These are phyloP conservation scores for Pyropia haitanensis DNA, from an alignment of 23 red algal species.

Conservation along the genomic window DNA sequence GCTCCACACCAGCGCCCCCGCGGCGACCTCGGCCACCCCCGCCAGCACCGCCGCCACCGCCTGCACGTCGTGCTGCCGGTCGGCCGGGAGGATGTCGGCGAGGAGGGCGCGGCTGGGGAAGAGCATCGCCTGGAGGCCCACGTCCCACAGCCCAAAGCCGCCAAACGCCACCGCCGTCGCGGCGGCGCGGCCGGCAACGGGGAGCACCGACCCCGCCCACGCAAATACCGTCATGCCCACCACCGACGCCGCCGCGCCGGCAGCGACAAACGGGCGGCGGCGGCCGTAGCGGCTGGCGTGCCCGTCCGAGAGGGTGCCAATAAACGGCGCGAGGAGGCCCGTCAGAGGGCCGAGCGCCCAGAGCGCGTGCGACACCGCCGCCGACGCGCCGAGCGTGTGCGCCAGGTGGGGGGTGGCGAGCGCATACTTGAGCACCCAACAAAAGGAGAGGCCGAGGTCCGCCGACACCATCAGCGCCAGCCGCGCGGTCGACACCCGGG, in stretches of 20 bases:
- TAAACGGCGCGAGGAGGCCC: conserved; percentile 55
- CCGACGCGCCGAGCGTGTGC: conserved; percentile 34
- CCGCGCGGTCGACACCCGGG: conserved; percentile 5
- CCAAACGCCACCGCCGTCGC: conserved; percentile 31
- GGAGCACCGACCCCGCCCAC: conserved; percentile 14
- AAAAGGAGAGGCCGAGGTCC: conserved; percentile 59
- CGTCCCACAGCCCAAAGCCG: conserved; percentile 42
- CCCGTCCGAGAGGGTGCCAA: conserved; percentile 66
- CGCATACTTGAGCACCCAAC: conserved; percentile 58
- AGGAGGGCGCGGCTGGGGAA: conserved; percentile 62
- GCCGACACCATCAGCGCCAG: conserved; percentile 46
- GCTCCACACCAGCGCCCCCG: conserved; percentile 34
- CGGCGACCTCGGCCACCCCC: conserved; percentile 46
- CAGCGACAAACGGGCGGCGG: conserved; percentile 64
- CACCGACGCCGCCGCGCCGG: conserved; percentile 27
- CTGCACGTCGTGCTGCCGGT: conserved; percentile 51
- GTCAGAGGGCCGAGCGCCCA: conserved; percentile 73
- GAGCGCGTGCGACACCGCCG: conserved; percentile 51
- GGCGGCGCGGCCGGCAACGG: background rate
- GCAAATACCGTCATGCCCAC: conserved; percentile 55
- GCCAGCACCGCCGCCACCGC: conserved; percentile 51
- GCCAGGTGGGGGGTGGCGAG: conserved; percentile 55
- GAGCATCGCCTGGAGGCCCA: conserved; percentile 55
- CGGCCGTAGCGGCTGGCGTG: conserved; percentile 59
- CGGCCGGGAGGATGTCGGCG: conserved; percentile 36